Evolutionary conservation across 1,284 basidiomycete species (phyloP), one percentile per base, ranked within the genome.

Genomic region (Cryptococcus wingfieldii): DNA sequence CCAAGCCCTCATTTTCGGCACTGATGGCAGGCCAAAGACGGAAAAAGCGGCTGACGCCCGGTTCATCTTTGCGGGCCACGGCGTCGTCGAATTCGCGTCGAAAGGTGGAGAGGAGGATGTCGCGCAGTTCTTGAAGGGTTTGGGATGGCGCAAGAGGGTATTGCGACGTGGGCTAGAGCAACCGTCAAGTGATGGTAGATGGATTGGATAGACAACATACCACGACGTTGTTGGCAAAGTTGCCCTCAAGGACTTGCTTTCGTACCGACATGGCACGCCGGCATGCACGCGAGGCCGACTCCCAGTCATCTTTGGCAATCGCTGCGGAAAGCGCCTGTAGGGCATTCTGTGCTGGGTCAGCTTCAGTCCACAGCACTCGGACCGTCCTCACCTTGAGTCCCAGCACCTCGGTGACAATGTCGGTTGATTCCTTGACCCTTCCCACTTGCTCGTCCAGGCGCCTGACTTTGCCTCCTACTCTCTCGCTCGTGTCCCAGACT

Each of bases 11-110:
- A n/a, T 82, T 79, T 54, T 81, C 79, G 49, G 80, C 81, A 5
- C 92, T 91, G 50, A 98, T 90, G 1, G 86, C 86, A 2, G 96
- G 95, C 77, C 98, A 98, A 2, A 98, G 81, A 71, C 96, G 93
- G 82, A 98, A 98, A 78, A 91, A 98, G 6, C 94, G 84, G 62
- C 87, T 94, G 2, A 92, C 96, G 14, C 88, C 86, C 23, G 86
- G 86, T 48, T 91, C 88, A 76, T 94, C 91, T 49, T 70, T 72
- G 45, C 87, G 83, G 6, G 83, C 82, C 8, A 81, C 82, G 1
- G 90, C 89, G 4, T 90, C 89, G 58, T 86, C 82, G 68, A 98
- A 98, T 51, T 88, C 84, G 10, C 79, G 80, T 18, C 83, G 82
- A 75, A 98, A 98, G 38, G 88, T 85, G 6, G 81, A 76, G 13